Base-by-base conservation (phyloP, 1,284 basidiomycete species). In the Moesziomyces sp. region DNA sequence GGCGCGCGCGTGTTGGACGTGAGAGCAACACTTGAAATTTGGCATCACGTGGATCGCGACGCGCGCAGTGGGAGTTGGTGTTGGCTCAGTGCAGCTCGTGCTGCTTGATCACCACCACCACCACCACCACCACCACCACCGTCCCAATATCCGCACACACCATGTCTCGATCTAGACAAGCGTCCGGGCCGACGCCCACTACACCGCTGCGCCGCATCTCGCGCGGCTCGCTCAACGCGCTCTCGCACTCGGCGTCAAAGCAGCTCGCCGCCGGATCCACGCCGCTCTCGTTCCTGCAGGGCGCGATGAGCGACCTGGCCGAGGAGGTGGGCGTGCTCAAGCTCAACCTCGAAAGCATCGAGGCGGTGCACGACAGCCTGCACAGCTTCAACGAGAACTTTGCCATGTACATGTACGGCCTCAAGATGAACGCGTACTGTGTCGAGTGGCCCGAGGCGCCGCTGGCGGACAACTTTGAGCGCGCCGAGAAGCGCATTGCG, bases 341-440 rank as follows among this genome's bases (percentile, higher is more conserved):
- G 52, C 85, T 88, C 19, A 94, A 94, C 83, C 85, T 93, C 1
- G 89, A 91, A 67, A 89, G 88, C 23, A 87, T 97, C 76, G 88
- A 88, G 58, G 86, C 87, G 23, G 88, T 97, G 59, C 90, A 92
- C 81, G 87, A 90, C 51, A 90, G 92, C 19, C 87, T 97, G 49
- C 88, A 89, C 5, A 90, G 89, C 13, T 97, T 97, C 87, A 96
- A 97, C 83, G 94, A 97, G 84, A 90, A 90, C 43, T 97, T 97
- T 81, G 91, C 93, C 11, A 93, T 92, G 83, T 95, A 91, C 88
- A 85, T 97, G 19, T 95, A 94, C 84, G 90, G 91, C 11, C 90
- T 97, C 88, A 91, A 93, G 83, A 96, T 97, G 93, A 95, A 96
- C 80, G 91, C 93, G 1, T 89, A 95, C 71, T 94, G 93, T 28